Evolutionary conservation across 2,329 filamentous ascomycete species (phyloP).

Genomic region (Aureobasidium sp.): DNA sequence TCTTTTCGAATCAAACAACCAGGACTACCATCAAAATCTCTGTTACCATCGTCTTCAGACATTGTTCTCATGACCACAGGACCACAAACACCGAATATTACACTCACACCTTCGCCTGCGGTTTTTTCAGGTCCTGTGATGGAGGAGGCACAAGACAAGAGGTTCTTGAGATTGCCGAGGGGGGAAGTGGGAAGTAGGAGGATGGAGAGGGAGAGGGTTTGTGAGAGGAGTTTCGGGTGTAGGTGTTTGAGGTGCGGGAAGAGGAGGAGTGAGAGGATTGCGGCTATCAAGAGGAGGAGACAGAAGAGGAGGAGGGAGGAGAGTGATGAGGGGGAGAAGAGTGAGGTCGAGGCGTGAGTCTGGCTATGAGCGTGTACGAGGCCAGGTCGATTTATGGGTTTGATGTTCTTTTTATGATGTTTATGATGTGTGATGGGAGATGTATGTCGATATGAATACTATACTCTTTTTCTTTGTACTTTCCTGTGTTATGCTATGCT

Average conservation of each 20-base stretch:
- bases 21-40: not conserved
- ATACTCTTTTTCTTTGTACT: not conserved
- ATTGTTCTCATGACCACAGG: not conserved
- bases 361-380: not conserved
- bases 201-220: not conserved
- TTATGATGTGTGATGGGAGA: not conserved
- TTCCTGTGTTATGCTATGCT: not conserved
- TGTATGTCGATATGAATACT: not conserved
- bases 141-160: not conserved
- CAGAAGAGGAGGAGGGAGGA: not conserved
- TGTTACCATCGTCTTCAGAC: not conserved
- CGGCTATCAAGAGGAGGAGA: conserved; percentile 2
- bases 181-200: not conserved
- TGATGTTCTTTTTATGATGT: not conserved
- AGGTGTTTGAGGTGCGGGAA: not conserved
- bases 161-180: not conserved
- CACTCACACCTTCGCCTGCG: not conserved
- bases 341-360: not conserved
- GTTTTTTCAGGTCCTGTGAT: not conserved
- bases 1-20: too few relatives aligned
- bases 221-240: not conserved
- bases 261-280: not conserved
- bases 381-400: not conserved
- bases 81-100: not conserved
- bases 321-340: not conserved